These are phyloP conservation scores for Reutealis trisperma DNA, from an alignment of 345 rosid species.

Conservation along the genomic window DNA sequence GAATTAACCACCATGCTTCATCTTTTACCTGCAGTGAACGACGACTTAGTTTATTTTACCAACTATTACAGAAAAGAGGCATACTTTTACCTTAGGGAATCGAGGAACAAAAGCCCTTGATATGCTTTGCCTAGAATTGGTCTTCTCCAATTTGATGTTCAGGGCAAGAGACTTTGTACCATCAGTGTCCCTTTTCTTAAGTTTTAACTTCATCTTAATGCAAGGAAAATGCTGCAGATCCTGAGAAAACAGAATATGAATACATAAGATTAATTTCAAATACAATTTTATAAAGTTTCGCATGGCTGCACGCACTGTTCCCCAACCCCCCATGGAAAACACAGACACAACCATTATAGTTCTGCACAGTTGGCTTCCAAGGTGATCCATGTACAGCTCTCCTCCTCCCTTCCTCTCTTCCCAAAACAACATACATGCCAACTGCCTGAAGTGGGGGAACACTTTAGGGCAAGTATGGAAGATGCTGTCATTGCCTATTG, in stretches of 20 bases:
- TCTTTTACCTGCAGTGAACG: slow-evolving; percentile 63
- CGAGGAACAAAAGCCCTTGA: slow-evolving; percentile 85
- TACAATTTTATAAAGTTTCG: background rate
- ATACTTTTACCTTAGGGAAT: slow-evolving; percentile 73
- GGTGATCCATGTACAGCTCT: no score
- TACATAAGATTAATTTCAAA: background rate
- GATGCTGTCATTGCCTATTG: background rate
- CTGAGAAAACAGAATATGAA: slow-evolving; percentile 35
- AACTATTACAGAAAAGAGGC: background rate
- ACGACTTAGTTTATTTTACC: slow-evolving; percentile 18
- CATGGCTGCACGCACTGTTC: background rate
- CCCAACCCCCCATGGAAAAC: no score
- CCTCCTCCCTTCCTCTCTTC: no score
- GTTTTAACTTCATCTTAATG: slow-evolving; percentile 62
- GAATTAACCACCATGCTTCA: slow-evolving; percentile 98
- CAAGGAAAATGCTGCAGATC: slow-evolving; percentile 80
- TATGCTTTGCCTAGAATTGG: slow-evolving; percentile 49
- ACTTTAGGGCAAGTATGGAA: no score
- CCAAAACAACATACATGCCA: no score
- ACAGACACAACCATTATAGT: no score
- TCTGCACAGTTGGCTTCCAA: no score
- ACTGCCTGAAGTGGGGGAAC: no score
- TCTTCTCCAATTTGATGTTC: slow-evolving; percentile 71
- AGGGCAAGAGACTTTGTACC: slow-evolving; percentile 42
- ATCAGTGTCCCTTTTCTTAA: slow-evolving; percentile 50